phyloP scores from a whole-genome alignment of 1,139 yeast species.

The Nadsonia starkeyi-henricii region DNA sequence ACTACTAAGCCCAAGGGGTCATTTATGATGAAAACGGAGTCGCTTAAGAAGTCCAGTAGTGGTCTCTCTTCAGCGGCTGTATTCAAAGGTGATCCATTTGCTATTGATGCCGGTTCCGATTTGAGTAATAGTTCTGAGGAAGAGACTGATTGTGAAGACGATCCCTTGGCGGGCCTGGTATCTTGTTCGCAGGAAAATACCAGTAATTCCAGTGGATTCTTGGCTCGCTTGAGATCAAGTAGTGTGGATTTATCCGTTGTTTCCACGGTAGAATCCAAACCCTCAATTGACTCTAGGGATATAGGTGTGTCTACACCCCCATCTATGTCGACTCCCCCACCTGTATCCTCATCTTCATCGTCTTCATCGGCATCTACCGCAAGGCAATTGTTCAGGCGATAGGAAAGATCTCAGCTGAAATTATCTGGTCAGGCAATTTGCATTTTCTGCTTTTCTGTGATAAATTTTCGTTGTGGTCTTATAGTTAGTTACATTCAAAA shows the following conservation, averaged over 20 bases:
- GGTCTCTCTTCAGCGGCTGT: not conserved
- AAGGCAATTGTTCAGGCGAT: too few species aligned
- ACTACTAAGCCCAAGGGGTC: not conserved
- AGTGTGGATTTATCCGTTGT: too few species aligned
- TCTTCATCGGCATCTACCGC: not conserved
- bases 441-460: too few species aligned
- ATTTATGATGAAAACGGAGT: not conserved
- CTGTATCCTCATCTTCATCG: conserved; percentile 1
- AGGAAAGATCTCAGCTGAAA: too few species aligned
- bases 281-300: too few species aligned
- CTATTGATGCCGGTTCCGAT: not conserved
- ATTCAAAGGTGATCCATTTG: not conserved
- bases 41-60: not conserved
- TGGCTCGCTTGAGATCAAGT: not conserved
- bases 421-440: too few species aligned
- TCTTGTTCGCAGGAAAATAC: not conserved
- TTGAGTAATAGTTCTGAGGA: not conserved
- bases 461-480: too few species aligned
- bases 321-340: conserved; percentile 3
- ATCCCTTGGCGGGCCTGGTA: not conserved
- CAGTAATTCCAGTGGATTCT: not conserved
- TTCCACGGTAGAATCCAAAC: too few species aligned
- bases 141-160: not conserved
- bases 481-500: too few species aligned
- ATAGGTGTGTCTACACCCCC: conserved; percentile 1